Base-by-base conservation (phyloP, 2,329 filamentous ascomycete genomes). In the Colletotrichum agaves region DNA sequence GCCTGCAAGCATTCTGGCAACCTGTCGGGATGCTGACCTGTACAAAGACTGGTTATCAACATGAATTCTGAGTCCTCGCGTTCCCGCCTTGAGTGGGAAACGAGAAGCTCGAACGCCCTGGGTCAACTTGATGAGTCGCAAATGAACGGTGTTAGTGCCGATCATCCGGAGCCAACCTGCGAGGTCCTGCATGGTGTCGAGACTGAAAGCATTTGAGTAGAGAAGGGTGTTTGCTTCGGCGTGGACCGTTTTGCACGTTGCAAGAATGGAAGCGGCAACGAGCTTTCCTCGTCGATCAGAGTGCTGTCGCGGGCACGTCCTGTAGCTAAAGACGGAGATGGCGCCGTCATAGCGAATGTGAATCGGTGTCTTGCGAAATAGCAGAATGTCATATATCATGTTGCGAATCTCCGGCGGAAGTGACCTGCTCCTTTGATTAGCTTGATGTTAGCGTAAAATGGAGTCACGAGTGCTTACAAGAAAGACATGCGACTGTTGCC, bases 171-270 rank as follows among this genome's bases (percentile, higher is more conserved):
- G n/a, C 47, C 47, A 52, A 2, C 10, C 17, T 1, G 27, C 47
- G 5, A 64, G 61, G 3, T 46, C 49, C 21, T 60, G 43, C 61
- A 64, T 64, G 13, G 49, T 53, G 13, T 60, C 11, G 4, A 52
- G 3, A 4, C 7, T 21, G 55, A 64, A 64, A 6, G 12, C 8
- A 3, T 41, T 64, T 11, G 44, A 19, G 13, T 64, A 64, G 6
- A 64, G 35, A 6, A 64, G 37, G 2, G 55, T 23, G 1, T 23
- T 57, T 5, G 55, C 61, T 7, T 64, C 61, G 44, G 13, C 19
- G 2, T 60, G 35, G 2, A 64, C 44, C 4, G n/a, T 46, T 17
- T 44, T 60, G 61, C 61, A 60, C 13, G 23, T 19, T 6, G 15
- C 10, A 4, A 64, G 44, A 5, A 64, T 10, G 11, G 11, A 12